A percentile compares a stretch with the other conserved stretches of the same genome.
phyloP scores from a whole-genome alignment of 306 rosid species.

The Psophocarpus tetragonolobus region DNA sequence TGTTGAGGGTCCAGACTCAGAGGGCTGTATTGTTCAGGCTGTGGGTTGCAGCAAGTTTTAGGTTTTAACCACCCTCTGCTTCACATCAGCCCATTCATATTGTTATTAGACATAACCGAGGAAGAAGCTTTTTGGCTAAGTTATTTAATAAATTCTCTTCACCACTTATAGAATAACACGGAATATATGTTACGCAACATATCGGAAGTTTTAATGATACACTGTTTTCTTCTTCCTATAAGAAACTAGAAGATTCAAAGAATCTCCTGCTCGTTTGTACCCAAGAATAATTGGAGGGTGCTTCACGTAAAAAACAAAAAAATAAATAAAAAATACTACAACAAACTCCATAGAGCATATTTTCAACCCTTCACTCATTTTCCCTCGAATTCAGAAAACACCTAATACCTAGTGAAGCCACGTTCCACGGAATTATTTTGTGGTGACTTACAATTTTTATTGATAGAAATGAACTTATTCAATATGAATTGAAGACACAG shows the following conservation, averaged over 20 bases:
- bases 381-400: background rate
- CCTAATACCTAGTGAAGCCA: slow-evolving; percentile 31
- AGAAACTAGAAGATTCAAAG: slow-evolving; percentile 7
- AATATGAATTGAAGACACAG: slow-evolving; percentile 69
- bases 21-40: too few relatives aligned
- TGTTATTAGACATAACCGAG: too few relatives aligned
- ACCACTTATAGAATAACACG: background rate
- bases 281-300: slow-evolving; percentile 16
- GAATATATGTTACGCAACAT: slow-evolving; percentile 4
- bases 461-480: slow-evolving; percentile 34
- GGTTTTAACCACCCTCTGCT: too few relatives aligned
- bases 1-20: too few relatives aligned
- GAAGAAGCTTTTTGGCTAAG: too few relatives aligned
- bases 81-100: too few relatives aligned
- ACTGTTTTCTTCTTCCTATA: slow-evolving; percentile 1
- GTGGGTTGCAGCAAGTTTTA: too few relatives aligned
- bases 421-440: slow-evolving; percentile 16
- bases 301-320: background rate
- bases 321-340: background rate
- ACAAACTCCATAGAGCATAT: background rate
- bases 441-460: slow-evolving; percentile 11
- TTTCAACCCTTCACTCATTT: slow-evolving; percentile 17
- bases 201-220: slow-evolving; percentile 8
- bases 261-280: slow-evolving; percentile 14
- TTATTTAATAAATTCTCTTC: background rate